Percentiles rank a stretch among this genome's conserved stretches.
phyloP scores from a whole-genome alignment of 1,139 yeast species.

The Taphrina betulina region DNA sequence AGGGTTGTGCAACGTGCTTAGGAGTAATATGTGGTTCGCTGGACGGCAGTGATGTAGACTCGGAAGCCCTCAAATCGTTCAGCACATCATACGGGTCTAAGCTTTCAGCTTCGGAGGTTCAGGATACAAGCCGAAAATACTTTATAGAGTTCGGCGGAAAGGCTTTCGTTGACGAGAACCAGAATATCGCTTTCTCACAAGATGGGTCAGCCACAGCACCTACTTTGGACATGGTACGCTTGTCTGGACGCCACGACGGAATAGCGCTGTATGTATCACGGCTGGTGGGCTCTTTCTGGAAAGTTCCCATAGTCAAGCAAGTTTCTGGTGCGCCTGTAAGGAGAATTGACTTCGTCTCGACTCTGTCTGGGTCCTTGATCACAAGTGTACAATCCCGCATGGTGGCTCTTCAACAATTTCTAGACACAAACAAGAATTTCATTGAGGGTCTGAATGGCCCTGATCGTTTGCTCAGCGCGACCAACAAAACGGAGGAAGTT shows the following conservation, averaged over 20 bases:
- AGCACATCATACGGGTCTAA: slow-evolving; percentile 6
- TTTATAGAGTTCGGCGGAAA: slow-evolving; percentile 56
- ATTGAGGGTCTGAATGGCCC: slow-evolving; percentile 49
- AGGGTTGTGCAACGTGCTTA: slow-evolving; percentile 83
- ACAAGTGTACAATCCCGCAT: slow-evolving; percentile 28
- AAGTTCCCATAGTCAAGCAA: slow-evolving; percentile 61
- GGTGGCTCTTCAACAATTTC: slow-evolving; percentile 43
- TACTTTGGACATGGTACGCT: slow-evolving; percentile 66
- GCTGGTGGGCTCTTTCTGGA: slow-evolving; percentile 77
- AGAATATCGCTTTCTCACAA: slow-evolving; percentile 35
- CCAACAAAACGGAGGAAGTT: slow-evolving; percentile 51
- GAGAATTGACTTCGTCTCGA: slow-evolving; percentile 12
- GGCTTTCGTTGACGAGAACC: slow-evolving; percentile 45
- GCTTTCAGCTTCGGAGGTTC: slow-evolving; percentile 30
- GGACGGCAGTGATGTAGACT: slow-evolving; percentile 46
- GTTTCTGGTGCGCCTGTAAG: slow-evolving; percentile 37
- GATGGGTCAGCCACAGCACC: slow-evolving; percentile 29
- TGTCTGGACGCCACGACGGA: slow-evolving; percentile 91
- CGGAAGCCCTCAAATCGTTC: slow-evolving; percentile 17
- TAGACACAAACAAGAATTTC: slow-evolving; percentile 46
- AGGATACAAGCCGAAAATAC: slow-evolving; percentile 54
- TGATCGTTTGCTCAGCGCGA: slow-evolving; percentile 39
- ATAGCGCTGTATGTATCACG: slow-evolving; percentile 78
- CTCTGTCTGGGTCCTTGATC: slow-evolving; percentile 16
- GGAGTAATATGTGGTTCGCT: slow-evolving; percentile 61